Percentiles rank a stretch among this genome's conserved stretches.
Evolutionary conservation across 345 rosid species (phyloP).

Genomic region (Bruguiera parviflora): DNA sequence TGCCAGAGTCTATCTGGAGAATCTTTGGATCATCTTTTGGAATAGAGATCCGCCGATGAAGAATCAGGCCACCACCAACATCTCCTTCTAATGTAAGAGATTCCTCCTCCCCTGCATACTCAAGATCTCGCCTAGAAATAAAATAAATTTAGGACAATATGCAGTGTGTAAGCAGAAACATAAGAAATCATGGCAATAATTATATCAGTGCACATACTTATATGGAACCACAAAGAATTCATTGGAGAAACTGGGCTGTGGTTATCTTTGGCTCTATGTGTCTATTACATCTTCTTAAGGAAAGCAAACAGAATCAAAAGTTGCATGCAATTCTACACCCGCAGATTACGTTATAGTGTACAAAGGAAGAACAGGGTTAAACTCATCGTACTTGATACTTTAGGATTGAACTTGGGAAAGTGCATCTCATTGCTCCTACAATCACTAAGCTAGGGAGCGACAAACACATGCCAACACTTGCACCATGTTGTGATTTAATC

Average conservation of each 20-base stretch:
- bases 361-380: no score
- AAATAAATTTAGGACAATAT: not conserved
- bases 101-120: slow-evolving; percentile 76
- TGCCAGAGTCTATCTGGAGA: slow-evolving; percentile 56
- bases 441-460: no score
- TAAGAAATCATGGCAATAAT: not conserved
- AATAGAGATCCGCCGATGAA: slow-evolving; percentile 51
- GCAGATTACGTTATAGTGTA: no score
- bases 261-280: not conserved
- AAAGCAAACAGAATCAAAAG: not conserved
- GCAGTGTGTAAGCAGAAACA: not conserved
- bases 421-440: no score
- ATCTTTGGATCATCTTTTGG: slow-evolving; percentile 42
- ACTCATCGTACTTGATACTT: no score
- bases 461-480: no score
- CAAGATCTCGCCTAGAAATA: slow-evolving; percentile 60
- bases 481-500: no score
- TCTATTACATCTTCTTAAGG: not conserved
- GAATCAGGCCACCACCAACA: slow-evolving; percentile 74
- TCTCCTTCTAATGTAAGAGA: slow-evolving; percentile 65
- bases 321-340: no score
- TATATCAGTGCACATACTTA: not conserved
- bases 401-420: no score
- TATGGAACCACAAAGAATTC: not conserved
- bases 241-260: not conserved